Evolutionary conservation across 169 alveolate species (phyloP).

Genomic region (Babesia bovis): DNA sequence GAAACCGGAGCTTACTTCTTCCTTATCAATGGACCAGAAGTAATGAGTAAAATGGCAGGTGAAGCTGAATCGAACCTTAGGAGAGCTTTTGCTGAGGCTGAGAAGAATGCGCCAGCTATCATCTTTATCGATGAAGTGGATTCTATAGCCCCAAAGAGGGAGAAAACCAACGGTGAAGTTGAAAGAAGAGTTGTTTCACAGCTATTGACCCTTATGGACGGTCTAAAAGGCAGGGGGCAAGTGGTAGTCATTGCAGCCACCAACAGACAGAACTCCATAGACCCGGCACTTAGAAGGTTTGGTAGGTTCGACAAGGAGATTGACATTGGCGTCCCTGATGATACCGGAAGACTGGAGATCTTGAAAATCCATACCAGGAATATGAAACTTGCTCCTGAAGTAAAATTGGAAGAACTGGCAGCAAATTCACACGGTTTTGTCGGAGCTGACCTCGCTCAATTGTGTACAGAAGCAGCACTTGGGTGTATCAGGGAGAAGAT

Average conservation of each 20-base stretch:
- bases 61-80: slow-evolving; percentile 98
- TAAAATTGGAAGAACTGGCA: slow-evolving; percentile 96
- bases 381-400: slow-evolving; percentile 98
- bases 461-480: slow-evolving; percentile 97
- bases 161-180: slow-evolving; percentile 99
- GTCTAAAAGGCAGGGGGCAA: slow-evolving; percentile 99
- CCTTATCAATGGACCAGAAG: slow-evolving; percentile 95
- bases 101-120: slow-evolving; percentile 99
- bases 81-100: slow-evolving; percentile 95
- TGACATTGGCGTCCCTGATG: slow-evolving; percentile 99
- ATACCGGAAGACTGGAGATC: slow-evolving; percentile 98
- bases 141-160: slow-evolving; percentile 99
- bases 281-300: slow-evolving; percentile 98
- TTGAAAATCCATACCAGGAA: slow-evolving; percentile 98
- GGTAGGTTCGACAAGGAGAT: slow-evolving; percentile 98
- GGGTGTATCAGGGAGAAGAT: slow-evolving; percentile 99
- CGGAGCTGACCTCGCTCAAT: slow-evolving; percentile 96
- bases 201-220: slow-evolving; percentile 98
- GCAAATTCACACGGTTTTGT: slow-evolving; percentile 99
- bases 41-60: slow-evolving; percentile 98
- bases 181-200: slow-evolving; percentile 99
- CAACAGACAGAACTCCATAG: slow-evolving; percentile 98
- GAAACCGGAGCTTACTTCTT: slow-evolving; percentile 97
- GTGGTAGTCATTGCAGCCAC: slow-evolving; percentile 98
- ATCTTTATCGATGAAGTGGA: slow-evolving; percentile 99